A percentile compares a stretch with the other conserved stretches of the same genome.
Conservation (phyloP, 2,329 filamentous ascomycete species). For the Fusarium sp. region DNA sequence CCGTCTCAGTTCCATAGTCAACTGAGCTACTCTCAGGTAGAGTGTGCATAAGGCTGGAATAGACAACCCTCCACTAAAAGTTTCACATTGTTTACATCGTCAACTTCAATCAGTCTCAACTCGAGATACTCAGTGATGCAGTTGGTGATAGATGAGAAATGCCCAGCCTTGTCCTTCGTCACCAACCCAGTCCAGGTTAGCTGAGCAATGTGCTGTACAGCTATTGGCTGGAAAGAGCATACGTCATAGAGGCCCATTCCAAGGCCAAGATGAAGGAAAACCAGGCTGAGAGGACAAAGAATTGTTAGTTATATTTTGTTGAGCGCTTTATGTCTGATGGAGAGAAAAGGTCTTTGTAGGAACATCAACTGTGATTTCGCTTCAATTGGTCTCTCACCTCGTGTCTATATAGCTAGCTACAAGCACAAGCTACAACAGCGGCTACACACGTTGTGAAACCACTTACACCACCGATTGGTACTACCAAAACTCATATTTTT, state of each 20-base stretch:
- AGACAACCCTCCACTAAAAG: slow-evolving; percentile 8
- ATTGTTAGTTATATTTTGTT: slow-evolving; percentile 15
- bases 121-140: background rate
- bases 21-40: slow-evolving; percentile 5
- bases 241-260: slow-evolving; percentile 40
- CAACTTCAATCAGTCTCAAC: background rate
- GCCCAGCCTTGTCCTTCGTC: slow-evolving; percentile 27
- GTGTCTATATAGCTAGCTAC: slow-evolving; percentile 10
- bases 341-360: background rate
- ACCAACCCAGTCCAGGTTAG: slow-evolving; percentile 17
- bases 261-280: slow-evolving; percentile 32
- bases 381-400: slow-evolving; percentile 1
- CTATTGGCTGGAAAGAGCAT: slow-evolving; percentile 31
- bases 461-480: slow-evolving; percentile 21
- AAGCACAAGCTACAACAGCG: slow-evolving; percentile 7
- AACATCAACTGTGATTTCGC: background rate
- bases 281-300: slow-evolving; percentile 29
- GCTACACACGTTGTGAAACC: slow-evolving; percentile 7
- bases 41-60: slow-evolving; percentile 11
- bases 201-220: slow-evolving; percentile 31
- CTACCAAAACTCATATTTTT: slow-evolving; percentile 10
- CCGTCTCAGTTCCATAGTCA: slow-evolving; percentile 2
- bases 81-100: background rate
- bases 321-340: background rate
- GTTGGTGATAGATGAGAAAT: slow-evolving; percentile 5